A percentile compares a stretch with the other conserved stretches of the same genome.
phyloP scores from a whole-genome alignment of 495 filamentous ascomycete species.

The Penicillium soppii region DNA sequence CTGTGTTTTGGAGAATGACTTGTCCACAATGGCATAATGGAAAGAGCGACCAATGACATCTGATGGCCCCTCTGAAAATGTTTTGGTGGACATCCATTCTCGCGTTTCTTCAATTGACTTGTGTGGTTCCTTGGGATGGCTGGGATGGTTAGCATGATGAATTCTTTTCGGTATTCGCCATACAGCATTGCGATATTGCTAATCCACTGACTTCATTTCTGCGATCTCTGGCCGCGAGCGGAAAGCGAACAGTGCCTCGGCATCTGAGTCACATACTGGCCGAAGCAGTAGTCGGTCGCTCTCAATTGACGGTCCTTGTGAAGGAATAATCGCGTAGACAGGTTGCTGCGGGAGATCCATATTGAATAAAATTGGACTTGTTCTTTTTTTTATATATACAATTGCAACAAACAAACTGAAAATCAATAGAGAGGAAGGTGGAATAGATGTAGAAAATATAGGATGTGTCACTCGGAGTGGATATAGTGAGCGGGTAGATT shows the following conservation, averaged over 20 bases:
- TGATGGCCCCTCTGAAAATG: conserved; percentile 14
- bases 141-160: background rate
- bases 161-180: background rate
- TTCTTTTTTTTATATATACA: background rate
- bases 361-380: background rate
- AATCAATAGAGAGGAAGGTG: background rate
- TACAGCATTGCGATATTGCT: background rate
- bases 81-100: conserved; percentile 20
- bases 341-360: conserved; percentile 14
- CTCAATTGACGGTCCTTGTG: conserved; percentile 11
- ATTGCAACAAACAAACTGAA: too few relatives aligned
- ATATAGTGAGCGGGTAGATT: too few relatives aligned
- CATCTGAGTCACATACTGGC: conserved; percentile 15
- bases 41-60: conserved; percentile 22
- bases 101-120: conserved; percentile 19
- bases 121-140: conserved; percentile 21
- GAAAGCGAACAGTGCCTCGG: conserved; percentile 16
- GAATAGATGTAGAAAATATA: too few relatives aligned
- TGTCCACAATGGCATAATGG: conserved; percentile 20
- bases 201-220: conserved; percentile 15
- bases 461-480: too few relatives aligned
- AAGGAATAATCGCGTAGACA: conserved; percentile 12
- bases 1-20: conserved; percentile 14
- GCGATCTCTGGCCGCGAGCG: conserved; percentile 21
- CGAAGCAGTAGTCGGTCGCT: conserved; percentile 21